Evolutionary conservation across 169 alveolate genomes (phyloP), one percentile per base, ranked within the genome.

Genomic region (Theileria orientalis): DNA sequence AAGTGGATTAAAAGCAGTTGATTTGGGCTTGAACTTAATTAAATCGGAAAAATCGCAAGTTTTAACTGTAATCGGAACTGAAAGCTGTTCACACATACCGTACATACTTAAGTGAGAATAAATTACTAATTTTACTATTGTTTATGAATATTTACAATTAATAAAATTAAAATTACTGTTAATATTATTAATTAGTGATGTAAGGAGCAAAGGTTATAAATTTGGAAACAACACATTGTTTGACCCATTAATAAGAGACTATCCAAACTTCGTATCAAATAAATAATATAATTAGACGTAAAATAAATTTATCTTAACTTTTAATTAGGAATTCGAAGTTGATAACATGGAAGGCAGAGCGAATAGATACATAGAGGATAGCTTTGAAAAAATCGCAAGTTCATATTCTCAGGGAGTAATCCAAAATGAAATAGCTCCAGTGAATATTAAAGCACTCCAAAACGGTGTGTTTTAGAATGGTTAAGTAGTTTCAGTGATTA

Each of bases 371-470:
- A 87, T 76, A 1, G 51, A 70, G 21, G 84, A 86, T 35, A 59
- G 84, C 40, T 86, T 82, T 49, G 69, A 70, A 29, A 79, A 87
- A 33, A 40, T 85, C 41, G 87, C 92, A 21, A 66, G 77, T 64
- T 83, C 86, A 21, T 86, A 86, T 69, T 79, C 87, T 57, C 87
- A 86, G 42, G 87, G 87, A 52, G 76, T 86, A 27, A 86, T 86
- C 67, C 86, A 69, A 23, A 83, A 75, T 64, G 92, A 86, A 71
- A 70, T 86, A 13, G 79, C 54, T 13, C 90, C 87, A 0, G 71
- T 86, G 40, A 52, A 60, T 30, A 79, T 86, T 30, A 73, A 80
- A 46, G 67, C 29, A 41, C 33, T 41, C 35, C 16, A 23, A 19
- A n/a, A 66, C 49, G 42, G 61, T 51, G 46, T 7, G 21, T 79